phyloP scores from a whole-genome alignment of 2,329 filamentous ascomycete genomes.

The Beauveria rudraprayagi region DNA sequence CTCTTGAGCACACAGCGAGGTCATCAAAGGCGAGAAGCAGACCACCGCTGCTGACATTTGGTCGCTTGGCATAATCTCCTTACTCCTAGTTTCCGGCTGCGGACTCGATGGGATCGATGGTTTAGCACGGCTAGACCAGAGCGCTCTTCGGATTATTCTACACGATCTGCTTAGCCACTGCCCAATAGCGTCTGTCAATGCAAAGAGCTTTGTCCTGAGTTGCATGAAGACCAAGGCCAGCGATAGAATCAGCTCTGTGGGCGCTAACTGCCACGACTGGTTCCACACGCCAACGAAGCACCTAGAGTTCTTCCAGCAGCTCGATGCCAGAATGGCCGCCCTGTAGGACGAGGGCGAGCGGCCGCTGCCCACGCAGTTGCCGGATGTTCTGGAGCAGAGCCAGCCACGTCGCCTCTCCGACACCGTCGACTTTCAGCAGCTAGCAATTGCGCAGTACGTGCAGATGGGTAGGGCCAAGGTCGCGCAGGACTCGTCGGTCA shows the following conservation, averaged over 20 bases:
- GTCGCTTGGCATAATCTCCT: constrained; percentile 40
- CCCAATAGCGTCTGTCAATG: constrained; percentile 17
- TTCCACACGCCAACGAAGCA: constrained; percentile 25
- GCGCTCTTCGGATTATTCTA: constrained; percentile 17
- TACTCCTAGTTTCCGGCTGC: constrained; percentile 27
- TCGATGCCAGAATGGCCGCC: constrained; percentile 23
- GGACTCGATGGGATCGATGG: constrained; percentile 16
- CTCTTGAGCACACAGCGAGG: constrained; percentile 5
- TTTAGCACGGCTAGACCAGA: constrained; percentile 22
- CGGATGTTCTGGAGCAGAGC: constrained; percentile 16
- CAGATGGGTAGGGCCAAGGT: neutral
- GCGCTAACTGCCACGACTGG: constrained; percentile 27
- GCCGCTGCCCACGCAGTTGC: constrained; percentile 28
- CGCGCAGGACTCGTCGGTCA: neutral
- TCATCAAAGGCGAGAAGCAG: constrained; percentile 15
- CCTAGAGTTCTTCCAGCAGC: constrained; percentile 22
- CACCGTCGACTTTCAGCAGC: neutral
- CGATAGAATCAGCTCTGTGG: constrained; percentile 20
- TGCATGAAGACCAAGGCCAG: constrained; percentile 24
- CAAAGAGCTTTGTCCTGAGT: constrained; percentile 22
- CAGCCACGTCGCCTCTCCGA: neutral
- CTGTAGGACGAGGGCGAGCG: constrained; percentile 22
- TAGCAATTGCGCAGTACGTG: neutral
- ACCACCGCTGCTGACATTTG: constrained; percentile 42
- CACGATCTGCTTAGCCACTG: constrained; percentile 8